Evolutionary conservation across 306 rosid genomes (phyloP), one percentile per base, ranked within the genome.

Genomic region (Quercus bicolor): DNA sequence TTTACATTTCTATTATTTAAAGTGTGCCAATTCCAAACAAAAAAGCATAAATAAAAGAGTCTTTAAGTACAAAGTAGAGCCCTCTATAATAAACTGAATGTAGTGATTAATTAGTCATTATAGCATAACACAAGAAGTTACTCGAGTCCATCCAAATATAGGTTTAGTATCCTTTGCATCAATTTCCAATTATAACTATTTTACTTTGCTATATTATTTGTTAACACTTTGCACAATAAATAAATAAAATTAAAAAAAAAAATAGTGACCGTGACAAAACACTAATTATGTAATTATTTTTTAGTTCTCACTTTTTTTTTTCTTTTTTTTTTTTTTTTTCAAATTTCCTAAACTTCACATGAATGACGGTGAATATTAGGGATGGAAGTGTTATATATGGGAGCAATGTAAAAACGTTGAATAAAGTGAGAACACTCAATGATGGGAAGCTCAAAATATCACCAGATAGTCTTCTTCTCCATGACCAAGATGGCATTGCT

Each of bases 361-460:
- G 53, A 48, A 48, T 48, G 13, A 24, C 60, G 48, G 4, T 5
- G 24, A 43, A 3, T 12, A 53, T 28, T 33, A 87, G 91, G 94
- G 94, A 90, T 81, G 91, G 81, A 82, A 90, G 94, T 11, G 90
- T 2, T 2, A 19, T 90, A 55, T 88, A 90, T 69, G 94, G 94
- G 61, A 88, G 88, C 82, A 88, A 75, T 16, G 73, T 5, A 48
- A 82, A 88, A 80, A 87, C 34, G 5, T 55, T 84, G 4, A n/a
- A 40, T 15, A 79, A 65, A 77, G 70, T 88, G 68, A 86, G 94
- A 10, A 83, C 81, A 55, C 88, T 71, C 68, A 77, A 86, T 79
- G 94, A 88, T 57, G 91, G 94, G 23, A 90, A 90, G 66, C 20
- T 90, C 0, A 90, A 84, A 84, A 86, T 90, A 70, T 76, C 87